A percentile compares a stretch with the other conserved stretches of the same genome.
Conservation (phyloP, 2,329 filamentous ascomycete species). For the Pseudocercospora macadamiae region DNA sequence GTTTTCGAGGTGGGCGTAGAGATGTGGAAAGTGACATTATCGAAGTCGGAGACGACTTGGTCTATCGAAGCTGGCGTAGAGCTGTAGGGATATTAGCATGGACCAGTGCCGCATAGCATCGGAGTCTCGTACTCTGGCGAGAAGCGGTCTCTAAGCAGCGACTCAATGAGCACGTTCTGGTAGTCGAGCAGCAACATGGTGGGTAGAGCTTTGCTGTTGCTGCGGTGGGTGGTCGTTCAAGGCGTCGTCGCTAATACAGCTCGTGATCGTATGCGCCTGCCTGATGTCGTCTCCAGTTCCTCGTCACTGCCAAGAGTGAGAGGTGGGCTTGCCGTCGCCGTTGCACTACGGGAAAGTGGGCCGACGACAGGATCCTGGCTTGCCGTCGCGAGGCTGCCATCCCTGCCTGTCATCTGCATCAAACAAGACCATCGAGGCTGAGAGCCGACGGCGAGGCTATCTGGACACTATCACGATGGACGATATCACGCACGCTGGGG, state of each 20-base stretch:
- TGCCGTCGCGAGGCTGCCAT: no score
- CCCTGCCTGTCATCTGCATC: no score
- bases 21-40: conserved; percentile 97
- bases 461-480: no score
- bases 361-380: no score
- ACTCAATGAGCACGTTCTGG: conserved; percentile 97
- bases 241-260: background rate
- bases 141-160: conserved; percentile 92
- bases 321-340: background rate
- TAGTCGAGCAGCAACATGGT: conserved; percentile 93
- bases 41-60: conserved; percentile 98
- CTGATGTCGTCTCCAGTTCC: background rate
- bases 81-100: conserved; percentile 56
- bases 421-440: no score
- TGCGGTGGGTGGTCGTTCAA: background rate
- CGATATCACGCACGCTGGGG: no score
- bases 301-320: background rate
- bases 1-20: conserved; percentile 93
- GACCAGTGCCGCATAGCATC: conserved; percentile 3
- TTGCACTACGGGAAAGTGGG: background rate
- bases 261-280: background rate
- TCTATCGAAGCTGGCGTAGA: conserved; percentile 87
- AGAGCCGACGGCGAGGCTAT: no score
- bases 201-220: conserved; percentile 21
- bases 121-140: conserved; percentile 41